These are phyloP conservation scores for Xylaria acuta DNA, from an alignment of 495 filamentous ascomycete genomes.

Conservation along the genomic window DNA sequence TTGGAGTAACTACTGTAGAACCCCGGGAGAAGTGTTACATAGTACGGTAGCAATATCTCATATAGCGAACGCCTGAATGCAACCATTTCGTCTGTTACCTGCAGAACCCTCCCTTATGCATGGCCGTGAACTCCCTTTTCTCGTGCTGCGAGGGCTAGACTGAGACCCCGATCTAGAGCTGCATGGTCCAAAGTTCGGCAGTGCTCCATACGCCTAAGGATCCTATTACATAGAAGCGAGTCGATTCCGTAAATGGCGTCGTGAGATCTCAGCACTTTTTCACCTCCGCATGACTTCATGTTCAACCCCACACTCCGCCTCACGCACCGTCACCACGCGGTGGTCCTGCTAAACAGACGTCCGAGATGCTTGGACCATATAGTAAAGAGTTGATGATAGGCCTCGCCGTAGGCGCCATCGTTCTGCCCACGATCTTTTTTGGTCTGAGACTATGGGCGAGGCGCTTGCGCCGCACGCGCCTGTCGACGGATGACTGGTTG, in stretches of 20 bases:
- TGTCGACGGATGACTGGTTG: slow-evolving; percentile 15
- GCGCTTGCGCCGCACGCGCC: background rate
- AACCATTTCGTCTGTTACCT: background rate
- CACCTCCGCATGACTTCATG: slow-evolving; percentile 14
- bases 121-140: background rate
- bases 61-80: background rate
- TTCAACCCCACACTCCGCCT: slow-evolving; percentile 7
- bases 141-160: background rate
- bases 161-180: slow-evolving; percentile 4
- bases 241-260: slow-evolving; percentile 19
- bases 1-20: background rate
- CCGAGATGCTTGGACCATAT: slow-evolving; percentile 16
- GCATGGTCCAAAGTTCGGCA: slow-evolving; percentile 15
- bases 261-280: slow-evolving; percentile 7
- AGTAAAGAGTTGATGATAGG: slow-evolving; percentile 21
- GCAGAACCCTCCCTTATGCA: background rate
- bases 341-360: background rate
- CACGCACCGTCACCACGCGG: background rate
- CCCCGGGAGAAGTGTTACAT: background rate
- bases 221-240: slow-evolving; percentile 9
- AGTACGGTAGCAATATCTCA: background rate
- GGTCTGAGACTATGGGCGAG: slow-evolving; percentile 17
- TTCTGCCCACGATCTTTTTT: slow-evolving; percentile 17
- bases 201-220: slow-evolving; percentile 13
- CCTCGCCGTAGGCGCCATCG: slow-evolving; percentile 15